Percentiles rank a stretch among this genome's conserved stretches.
Evolutionary conservation across 768 basidiomycete genomes (phyloP).

Genomic region (Macrocybe gigantea): DNA sequence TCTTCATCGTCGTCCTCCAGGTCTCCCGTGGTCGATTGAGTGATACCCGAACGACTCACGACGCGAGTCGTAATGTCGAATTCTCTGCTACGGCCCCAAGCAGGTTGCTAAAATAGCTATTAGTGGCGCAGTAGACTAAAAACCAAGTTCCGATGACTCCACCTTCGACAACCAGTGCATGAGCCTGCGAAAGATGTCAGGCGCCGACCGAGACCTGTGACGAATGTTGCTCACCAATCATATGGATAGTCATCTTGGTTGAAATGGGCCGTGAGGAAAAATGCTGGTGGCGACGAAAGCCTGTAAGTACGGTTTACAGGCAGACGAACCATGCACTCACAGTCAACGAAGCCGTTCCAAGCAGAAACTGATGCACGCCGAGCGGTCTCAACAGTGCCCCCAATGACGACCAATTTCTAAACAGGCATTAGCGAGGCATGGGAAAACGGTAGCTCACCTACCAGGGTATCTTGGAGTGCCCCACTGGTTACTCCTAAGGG

Average conservation of each 20-base stretch:
- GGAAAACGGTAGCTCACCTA: conserved; percentile 23
- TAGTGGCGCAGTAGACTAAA: not conserved
- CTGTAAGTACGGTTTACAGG: not conserved
- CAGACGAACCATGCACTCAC: conserved; percentile 32
- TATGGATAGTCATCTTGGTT: conserved; percentile 85
- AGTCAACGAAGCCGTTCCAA: conserved; percentile 88
- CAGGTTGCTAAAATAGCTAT: conserved; percentile 61
- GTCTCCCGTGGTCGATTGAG: conserved; percentile 67
- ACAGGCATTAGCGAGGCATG: conserved; percentile 5
- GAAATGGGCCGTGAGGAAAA: conserved; percentile 88
- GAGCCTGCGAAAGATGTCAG: conserved; percentile 43
- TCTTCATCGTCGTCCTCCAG: conserved; percentile 67
- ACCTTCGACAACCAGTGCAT: conserved; percentile 90
- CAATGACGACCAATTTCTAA: conserved; percentile 87
- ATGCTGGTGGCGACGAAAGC: conserved; percentile 37
- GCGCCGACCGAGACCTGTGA: conserved; percentile 3
- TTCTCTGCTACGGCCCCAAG: conserved; percentile 83
- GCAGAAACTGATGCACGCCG: conserved; percentile 76
- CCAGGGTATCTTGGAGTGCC: conserved; percentile 76
- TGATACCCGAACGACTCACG: conserved; percentile 56
- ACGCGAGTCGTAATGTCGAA: conserved; percentile 87
- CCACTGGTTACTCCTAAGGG: conserved; percentile 63
- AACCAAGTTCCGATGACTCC: not conserved
- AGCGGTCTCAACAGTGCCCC: conserved; percentile 84
- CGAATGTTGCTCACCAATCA: conserved; percentile 52